Conservation (phyloP, 2,329 filamentous ascomycete genomes). For the Bipolaris victoriae region DNA sequence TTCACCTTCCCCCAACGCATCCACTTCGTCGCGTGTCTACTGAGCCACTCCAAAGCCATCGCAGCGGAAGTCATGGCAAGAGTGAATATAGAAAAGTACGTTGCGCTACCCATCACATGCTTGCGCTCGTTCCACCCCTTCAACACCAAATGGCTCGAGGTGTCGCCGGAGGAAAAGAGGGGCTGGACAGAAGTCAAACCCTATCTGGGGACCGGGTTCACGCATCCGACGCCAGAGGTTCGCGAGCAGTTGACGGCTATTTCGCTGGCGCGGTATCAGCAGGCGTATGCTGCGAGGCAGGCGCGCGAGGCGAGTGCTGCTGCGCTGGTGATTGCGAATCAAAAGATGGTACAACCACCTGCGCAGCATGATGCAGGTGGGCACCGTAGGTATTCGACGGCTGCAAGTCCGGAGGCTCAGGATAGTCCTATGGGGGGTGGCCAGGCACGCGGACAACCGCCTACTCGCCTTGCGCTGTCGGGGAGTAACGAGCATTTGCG, state of each 20-base stretch:
- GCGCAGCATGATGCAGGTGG: neutral
- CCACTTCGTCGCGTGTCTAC: neutral
- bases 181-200: neutral
- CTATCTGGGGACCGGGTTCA: neutral
- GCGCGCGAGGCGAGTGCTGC: neutral
- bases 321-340: neutral
- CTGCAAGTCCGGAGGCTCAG: too few relatives aligned
- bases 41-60: slow-evolving; percentile 5
- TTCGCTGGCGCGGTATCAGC: neutral
- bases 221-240: neutral
- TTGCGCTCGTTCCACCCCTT: neutral
- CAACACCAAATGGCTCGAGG: neutral
- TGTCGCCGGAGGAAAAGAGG: neutral
- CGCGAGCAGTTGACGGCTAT: neutral
- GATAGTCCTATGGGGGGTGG: too few relatives aligned
- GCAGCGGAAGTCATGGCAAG: slow-evolving; percentile 8
- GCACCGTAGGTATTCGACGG: too few relatives aligned
- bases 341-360: neutral
- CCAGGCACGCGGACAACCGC: too few relatives aligned
- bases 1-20: slow-evolving; percentile 13
- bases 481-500: too few relatives aligned
- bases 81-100: slow-evolving; percentile 2
- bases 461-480: too few relatives aligned
- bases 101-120: neutral
- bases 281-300: neutral